Percentiles rank a stretch among this genome's conserved stretches.
phyloP scores from a whole-genome alignment of 345 rosid species.

The Litchi chinensis region DNA sequence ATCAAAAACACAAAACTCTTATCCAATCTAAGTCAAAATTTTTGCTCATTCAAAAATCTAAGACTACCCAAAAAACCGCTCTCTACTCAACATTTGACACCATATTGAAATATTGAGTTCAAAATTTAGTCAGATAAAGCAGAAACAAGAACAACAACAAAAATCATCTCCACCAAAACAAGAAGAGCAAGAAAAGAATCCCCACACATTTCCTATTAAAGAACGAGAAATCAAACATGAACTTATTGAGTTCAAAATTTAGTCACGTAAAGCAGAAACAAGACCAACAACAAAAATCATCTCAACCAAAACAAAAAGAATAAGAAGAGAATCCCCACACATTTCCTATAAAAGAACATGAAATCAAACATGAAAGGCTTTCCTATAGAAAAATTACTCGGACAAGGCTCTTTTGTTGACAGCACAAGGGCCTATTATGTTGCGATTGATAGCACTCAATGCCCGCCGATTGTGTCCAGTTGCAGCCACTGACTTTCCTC shows the following conservation, averaged over 20 bases:
- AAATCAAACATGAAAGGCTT: conserved; percentile 2
- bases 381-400: conserved; percentile 50
- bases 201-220: background rate
- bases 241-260: too few species aligned
- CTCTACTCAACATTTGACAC: background rate
- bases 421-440: conserved; percentile 68
- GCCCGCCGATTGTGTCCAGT: conserved; percentile 70
- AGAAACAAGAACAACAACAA: too few species aligned
- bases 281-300: background rate
- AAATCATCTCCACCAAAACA: background rate
- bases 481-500: conserved; percentile 55
- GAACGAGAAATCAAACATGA: background rate
- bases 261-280: too few species aligned
- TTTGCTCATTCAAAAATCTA: too few species aligned
- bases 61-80: conserved; percentile 10
- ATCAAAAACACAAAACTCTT: too few species aligned
- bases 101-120: too few species aligned
- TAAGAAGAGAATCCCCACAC: background rate
- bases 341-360: conserved; percentile 4
- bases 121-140: too few species aligned
- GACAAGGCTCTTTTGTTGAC: conserved; percentile 61
- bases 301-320: background rate
- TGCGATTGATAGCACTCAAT: conserved; percentile 64
- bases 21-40: background rate
- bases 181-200: background rate